Percentiles rank a stretch among this genome's conserved stretches.
phyloP scores from a whole-genome alignment of 176 grass and related monocot species.

The Eremochloa ophiuroides region DNA sequence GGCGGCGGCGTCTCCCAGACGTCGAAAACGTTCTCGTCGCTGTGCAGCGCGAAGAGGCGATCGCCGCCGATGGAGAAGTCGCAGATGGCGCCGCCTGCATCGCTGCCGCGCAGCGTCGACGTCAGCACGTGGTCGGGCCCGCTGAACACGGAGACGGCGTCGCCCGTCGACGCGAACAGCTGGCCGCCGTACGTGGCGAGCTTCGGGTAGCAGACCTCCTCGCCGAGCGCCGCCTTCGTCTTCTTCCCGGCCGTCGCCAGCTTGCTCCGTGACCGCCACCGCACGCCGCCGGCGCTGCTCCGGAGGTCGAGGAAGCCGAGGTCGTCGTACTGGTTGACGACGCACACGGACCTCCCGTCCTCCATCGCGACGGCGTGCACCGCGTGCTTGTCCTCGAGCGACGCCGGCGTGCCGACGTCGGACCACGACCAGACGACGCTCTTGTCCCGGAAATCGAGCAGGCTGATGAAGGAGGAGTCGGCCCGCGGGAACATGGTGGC shows the following conservation, averaged over 20 bases:
- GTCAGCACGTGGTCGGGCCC: conserved; percentile 69
- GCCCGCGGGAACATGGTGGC: conserved; percentile 79
- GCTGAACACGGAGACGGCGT: conserved; percentile 74
- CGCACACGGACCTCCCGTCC: conserved; percentile 51
- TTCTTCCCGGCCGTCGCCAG: conserved; percentile 35
- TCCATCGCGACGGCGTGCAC: conserved; percentile 64
- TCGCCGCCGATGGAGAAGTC: conserved; percentile 87
- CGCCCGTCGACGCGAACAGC: conserved; percentile 74
- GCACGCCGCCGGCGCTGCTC: conserved; percentile 38
- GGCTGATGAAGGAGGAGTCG: conserved; percentile 62
- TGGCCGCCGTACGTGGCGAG: conserved; percentile 66
- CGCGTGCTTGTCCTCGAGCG: conserved; percentile 69
- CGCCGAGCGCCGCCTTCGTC: conserved; percentile 18
- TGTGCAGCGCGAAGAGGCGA: conserved; percentile 67
- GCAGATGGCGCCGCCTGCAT: conserved; percentile 66
- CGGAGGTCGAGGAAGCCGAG: conserved; percentile 86
- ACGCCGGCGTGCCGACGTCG: conserved; percentile 47
- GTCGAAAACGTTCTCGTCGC: conserved; percentile 84
- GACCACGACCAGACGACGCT: conserved; percentile 77
- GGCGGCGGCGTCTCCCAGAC: conserved; percentile 79
- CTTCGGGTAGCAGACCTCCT: conserved; percentile 90
- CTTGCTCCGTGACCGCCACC: conserved; percentile 86
- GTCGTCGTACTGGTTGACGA: conserved; percentile 82
- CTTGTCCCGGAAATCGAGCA: conserved; percentile 73
- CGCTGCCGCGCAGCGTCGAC: conserved; percentile 53